phyloP scores from a whole-genome alignment of 345 rosid species.

The Alliaria petiolata region DNA sequence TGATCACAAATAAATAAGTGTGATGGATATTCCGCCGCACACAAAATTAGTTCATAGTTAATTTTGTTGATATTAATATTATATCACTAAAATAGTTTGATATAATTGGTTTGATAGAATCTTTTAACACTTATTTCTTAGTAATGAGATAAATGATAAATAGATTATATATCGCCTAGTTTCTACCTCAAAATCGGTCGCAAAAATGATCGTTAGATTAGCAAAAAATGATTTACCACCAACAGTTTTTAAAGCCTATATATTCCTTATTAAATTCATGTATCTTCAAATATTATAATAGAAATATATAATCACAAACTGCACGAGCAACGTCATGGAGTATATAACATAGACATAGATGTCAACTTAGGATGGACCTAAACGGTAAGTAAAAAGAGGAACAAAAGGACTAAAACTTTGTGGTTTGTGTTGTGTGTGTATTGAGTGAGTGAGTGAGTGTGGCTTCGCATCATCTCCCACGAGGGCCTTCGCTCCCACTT shows the following conservation, averaged over 20 bases:
- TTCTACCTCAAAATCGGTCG: neutral
- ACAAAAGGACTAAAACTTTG: constrained; percentile 11
- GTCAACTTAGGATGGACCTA: constrained; percentile 21
- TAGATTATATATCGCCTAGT: neutral
- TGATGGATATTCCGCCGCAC: neutral
- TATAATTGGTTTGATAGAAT: no score
- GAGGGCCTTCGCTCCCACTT: constrained; percentile 26
- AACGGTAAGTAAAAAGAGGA: constrained; percentile 17
- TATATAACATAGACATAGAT: neutral
- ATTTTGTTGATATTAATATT: neutral
- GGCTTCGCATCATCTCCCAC: constrained; percentile 34
- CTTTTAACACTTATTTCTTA: neutral
- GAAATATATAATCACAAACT: neutral
- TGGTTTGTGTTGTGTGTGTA: constrained; percentile 17
- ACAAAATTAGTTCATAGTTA: neutral
- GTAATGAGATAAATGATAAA: neutral
- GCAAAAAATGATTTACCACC: neutral
- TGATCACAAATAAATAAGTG: neutral
- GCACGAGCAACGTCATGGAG: neutral
- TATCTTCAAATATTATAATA: neutral
- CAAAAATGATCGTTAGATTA: neutral
- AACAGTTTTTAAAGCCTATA: neutral
- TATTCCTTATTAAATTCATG: neutral
- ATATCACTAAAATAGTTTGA: neutral
- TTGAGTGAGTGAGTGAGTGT: constrained; percentile 9